phyloP scores from a whole-genome alignment of 331 rosid species.

The Quercus tomentella region DNA sequence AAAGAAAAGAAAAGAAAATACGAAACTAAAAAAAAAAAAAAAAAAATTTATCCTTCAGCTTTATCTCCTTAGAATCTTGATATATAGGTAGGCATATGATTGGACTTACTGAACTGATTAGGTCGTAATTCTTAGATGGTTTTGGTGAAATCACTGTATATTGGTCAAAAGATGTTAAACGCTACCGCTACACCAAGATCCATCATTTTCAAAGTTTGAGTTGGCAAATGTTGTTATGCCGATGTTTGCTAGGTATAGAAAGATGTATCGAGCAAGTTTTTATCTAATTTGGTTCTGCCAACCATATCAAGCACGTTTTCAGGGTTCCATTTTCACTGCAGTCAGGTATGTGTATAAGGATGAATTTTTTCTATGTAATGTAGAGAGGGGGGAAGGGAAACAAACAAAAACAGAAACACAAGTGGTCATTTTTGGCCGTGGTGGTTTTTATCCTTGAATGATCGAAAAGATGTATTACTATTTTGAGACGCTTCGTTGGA shows the following conservation, averaged over 20 bases:
- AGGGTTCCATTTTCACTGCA: not conserved
- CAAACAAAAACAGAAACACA: not conserved
- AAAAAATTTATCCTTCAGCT: not conserved
- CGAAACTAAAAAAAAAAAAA: not conserved
- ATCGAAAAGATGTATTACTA: no score
- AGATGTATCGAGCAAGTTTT: not conserved
- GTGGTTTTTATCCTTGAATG: not conserved
- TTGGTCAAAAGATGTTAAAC: not conserved
- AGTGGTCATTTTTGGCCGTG: not conserved
- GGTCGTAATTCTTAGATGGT: not conserved
- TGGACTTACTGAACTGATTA: not conserved
- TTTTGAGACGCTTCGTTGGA: no score
- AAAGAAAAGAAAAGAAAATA: not conserved
- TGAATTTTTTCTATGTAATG: not conserved
- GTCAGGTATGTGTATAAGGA: not conserved
- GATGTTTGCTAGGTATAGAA: not conserved
- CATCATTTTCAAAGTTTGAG: not conserved
- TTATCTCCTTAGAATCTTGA: not conserved
- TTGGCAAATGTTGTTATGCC: not conserved
- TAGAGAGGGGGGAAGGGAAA: not conserved
- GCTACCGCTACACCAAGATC: not conserved
- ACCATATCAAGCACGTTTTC: not conserved
- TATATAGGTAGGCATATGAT: not conserved
- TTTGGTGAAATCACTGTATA: not conserved
- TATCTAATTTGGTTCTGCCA: not conserved